Evolutionary conservation across 2,329 filamentous ascomycete species (phyloP).

Genomic region (Ophiostoma sp.): DNA sequence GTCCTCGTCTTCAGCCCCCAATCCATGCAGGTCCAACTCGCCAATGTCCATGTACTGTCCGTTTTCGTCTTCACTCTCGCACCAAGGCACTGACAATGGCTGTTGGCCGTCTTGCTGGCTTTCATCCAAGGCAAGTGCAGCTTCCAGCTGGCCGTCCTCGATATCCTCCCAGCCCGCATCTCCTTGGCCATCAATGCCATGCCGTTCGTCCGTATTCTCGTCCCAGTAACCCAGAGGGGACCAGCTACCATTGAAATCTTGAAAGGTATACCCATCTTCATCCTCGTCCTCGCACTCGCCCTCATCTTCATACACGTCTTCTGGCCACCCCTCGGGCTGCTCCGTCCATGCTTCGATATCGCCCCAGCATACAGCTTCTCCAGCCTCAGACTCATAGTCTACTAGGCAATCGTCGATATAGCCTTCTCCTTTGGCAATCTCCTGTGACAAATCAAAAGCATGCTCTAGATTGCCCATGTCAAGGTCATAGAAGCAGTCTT

Average conservation of each 20-base stretch:
- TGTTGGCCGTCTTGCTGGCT: background rate
- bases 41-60: conserved; percentile 19
- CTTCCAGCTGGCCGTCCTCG: conserved; percentile 20
- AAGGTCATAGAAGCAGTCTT: background rate
- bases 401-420: background rate
- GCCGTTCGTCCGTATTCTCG: background rate
- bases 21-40: background rate
- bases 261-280: background rate
- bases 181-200: background rate
- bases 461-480: conserved; percentile 11
- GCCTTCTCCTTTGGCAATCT: background rate
- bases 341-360: conserved; percentile 24
- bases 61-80: background rate
- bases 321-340: background rate
- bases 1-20: background rate
- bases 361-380: conserved; percentile 17
- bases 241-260: conserved; percentile 12
- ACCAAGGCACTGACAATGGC: background rate
- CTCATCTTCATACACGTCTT: background rate
- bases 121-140: background rate
- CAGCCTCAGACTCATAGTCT: background rate
- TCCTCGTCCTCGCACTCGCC: background rate
- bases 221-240: background rate
- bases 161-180: conserved; percentile 21
- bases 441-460: background rate